Evolutionary conservation across 305 asterid species (phyloP), one percentile per base, ranked within the genome.

Genomic region (Rubia occidens): DNA sequence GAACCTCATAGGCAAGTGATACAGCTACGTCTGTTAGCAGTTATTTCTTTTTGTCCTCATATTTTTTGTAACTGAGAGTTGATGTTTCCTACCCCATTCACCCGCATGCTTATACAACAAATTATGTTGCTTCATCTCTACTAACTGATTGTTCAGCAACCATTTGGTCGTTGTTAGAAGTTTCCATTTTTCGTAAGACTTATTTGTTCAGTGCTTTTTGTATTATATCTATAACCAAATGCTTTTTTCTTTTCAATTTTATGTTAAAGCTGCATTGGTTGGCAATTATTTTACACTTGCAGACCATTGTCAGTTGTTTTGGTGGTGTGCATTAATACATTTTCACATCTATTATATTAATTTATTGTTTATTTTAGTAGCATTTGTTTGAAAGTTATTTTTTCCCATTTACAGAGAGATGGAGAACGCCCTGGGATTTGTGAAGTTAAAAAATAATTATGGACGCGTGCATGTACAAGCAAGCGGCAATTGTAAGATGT

Each of bases 401-500:
- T 74, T 67, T 76, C 73, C 69, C 74, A 75, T 74, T 79, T 81
- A 63, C 81, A 95, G 99, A 89, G 97, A 89, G 85, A 89, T 95
- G 96, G 97, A 89, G 66, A 84, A 84, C 79, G 80, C 89, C 71
- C 78, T 78, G 77, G 99, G 99, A 68, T 87, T 80, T 78, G 88
- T 88, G 67, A 86, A 89, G 80, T 82, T 95, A 69, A 97, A 87
- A 82, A 89, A 89, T 79, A 88, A 88, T 73, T 95, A 91, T 69
- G 91, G 82, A 60, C 91, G 95, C 59, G 90, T 91, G 70, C 90
- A 95, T 62, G 97, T 95, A 72, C 97, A 89, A 66, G 83, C 89
- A 67, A 87, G 87, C 80, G 99, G 99, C 78, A 85, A 80, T 79
- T 91, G 99, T 80, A 91, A 85, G 83, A 86, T 82, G 89, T 91